Evolutionary conservation across 2,329 filamentous ascomycete species (phyloP).

Genomic region (Sarocladiaceae sp.): DNA sequence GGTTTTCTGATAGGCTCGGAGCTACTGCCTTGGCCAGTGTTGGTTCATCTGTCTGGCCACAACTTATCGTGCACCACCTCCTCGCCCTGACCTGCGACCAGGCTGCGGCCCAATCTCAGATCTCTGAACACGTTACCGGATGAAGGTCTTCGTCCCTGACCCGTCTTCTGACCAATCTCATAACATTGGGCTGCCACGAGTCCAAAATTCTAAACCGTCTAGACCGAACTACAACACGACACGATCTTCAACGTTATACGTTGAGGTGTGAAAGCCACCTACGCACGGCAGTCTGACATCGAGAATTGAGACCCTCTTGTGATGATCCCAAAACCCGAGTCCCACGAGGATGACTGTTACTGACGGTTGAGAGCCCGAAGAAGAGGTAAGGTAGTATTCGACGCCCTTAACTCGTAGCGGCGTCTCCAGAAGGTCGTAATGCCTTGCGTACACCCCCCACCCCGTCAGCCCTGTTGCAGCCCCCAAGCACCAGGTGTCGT

Average conservation of each 20-base stretch:
- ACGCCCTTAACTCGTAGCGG: too few species aligned
- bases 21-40: neutral
- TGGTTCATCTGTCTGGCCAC: neutral
- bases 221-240: too few species aligned
- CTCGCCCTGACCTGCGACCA: neutral
- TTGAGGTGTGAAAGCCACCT: neutral
- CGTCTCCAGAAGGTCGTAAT: neutral
- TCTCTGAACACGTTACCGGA: neutral
- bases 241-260: too few species aligned
- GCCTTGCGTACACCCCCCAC: neutral
- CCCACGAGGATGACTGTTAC: neutral
- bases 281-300: neutral
- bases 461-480: slow-evolving; percentile 7
- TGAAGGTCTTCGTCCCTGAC: neutral
- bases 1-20: neutral
- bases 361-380: neutral
- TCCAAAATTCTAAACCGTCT: neutral
- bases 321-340: neutral
- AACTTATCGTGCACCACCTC: neutral
- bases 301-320: neutral
- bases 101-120: slow-evolving; percentile 3
- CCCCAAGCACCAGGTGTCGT: slow-evolving; percentile 5
- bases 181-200: too few species aligned
- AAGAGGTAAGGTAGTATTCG: neutral
- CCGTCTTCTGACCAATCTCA: too few species aligned